phyloP scores from a whole-genome alignment of 495 filamentous ascomycete genomes.

The Penicillium robsamsonii region DNA sequence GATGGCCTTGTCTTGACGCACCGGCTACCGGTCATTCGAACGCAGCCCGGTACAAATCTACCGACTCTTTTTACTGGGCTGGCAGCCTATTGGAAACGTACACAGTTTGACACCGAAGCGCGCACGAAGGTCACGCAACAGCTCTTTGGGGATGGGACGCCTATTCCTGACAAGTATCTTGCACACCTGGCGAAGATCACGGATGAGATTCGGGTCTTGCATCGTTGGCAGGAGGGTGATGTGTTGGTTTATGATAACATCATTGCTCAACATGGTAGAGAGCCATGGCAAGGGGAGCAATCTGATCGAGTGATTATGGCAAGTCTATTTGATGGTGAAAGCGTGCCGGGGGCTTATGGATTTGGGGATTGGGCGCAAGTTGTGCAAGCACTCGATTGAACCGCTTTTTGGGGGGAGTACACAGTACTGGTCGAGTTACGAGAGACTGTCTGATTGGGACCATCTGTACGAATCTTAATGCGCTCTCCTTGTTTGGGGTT shows the following conservation, averaged over 20 bases:
- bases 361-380: slow-evolving; percentile 47
- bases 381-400: slow-evolving; percentile 35
- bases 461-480: no score
- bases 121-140: slow-evolving; percentile 27
- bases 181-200: slow-evolving; percentile 46
- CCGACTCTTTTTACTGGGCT: slow-evolving; percentile 52
- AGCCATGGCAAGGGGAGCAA: slow-evolving; percentile 48
- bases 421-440: no score
- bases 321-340: slow-evolving; percentile 42
- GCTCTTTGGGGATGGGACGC: slow-evolving; percentile 49
- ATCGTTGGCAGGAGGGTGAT: slow-evolving; percentile 40
- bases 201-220: slow-evolving; percentile 47
- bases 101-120: slow-evolving; percentile 20
- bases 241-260: slow-evolving; percentile 49
- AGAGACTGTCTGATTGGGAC: no score
- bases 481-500: no score
- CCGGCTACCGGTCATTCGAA: slow-evolving; percentile 46
- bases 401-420: neutral
- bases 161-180: slow-evolving; percentile 51
- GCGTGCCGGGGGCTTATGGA: slow-evolving; percentile 44
- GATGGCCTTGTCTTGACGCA: slow-evolving; percentile 41
- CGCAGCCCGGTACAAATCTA: slow-evolving; percentile 48
- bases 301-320: slow-evolving; percentile 44
- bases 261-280: slow-evolving; percentile 47
- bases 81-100: slow-evolving; percentile 46